Evolutionary conservation across 768 basidiomycete species (phyloP).

Genomic region (Termitomyces sp.): DNA sequence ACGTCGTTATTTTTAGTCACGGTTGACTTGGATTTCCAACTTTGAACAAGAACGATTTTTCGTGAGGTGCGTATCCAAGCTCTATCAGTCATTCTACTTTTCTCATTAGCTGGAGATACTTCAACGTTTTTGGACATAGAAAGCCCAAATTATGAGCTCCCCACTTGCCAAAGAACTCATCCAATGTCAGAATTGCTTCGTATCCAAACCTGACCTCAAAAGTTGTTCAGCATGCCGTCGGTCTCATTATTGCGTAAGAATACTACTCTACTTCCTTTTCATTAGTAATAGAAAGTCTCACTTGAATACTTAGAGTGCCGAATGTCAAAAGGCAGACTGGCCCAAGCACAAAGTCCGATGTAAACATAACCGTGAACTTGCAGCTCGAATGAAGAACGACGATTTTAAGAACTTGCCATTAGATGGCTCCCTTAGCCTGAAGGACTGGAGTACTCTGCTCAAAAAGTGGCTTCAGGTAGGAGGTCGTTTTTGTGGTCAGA

Average conservation of each 20-base stretch:
- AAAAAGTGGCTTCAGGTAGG: slow-evolving; percentile 2
- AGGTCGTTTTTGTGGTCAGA: no score
- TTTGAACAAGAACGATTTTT: no score
- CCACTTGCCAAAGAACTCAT: neutral
- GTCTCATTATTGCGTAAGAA: slow-evolving; percentile 2
- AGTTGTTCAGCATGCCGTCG: neutral
- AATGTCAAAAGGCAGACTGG: slow-evolving; percentile 5
- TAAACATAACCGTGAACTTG: slow-evolving; percentile 1
- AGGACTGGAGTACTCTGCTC: neutral
- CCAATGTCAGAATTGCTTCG: slow-evolving; percentile 3
- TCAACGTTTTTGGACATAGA: neutral
- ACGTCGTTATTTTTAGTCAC: no score
- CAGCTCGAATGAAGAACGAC: neutral
- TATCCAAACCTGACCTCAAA: neutral
- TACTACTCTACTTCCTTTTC: neutral
- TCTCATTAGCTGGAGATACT: no score
- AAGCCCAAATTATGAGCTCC: neutral
- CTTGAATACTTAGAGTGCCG: neutral
- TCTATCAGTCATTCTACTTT: no score
- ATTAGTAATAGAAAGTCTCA: neutral
- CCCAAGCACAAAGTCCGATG: neutral
- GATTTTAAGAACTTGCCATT: neutral
- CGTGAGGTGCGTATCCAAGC: no score
- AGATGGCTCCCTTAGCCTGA: neutral
- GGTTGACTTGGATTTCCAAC: no score